Evolutionary conservation across 164 flowering plant species (phyloP), one percentile per base, ranked within the genome.

Genomic region (Liquidambar formosana): DNA sequence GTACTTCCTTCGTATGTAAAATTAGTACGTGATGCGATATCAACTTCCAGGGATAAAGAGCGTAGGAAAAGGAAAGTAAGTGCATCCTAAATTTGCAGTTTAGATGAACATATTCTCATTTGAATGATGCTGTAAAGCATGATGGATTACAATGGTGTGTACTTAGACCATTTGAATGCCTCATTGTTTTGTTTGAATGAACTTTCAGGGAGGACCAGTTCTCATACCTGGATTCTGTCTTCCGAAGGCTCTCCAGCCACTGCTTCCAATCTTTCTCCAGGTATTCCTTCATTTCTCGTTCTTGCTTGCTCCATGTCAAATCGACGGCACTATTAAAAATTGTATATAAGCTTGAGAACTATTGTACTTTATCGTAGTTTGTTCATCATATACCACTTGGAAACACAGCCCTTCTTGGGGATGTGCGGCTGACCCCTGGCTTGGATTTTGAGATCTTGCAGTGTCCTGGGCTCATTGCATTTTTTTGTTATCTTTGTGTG

Each of bases 201-300:
- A 45, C 19, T 71, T 79, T 68, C 88, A 93, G 98, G 98, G 98
- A 44, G 99, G 96, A 57, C 88, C 91, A 8, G 85, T 96, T 79
- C 75, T 96, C 46, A 81, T 96, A 72, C 90, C 99, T 74, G 99
- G 99, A 27, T 85, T 96, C 48, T 91, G 97, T 77, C 93, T 96
- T 48, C 95, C 91, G 1, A 96, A 92, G 84, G 93, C 98, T 67
- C 97, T 96, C 75, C 95, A 90, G 75, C 98, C 99, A 47, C 71
- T 96, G 80, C 89, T 93, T 72, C 98, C 99, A 15, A 82, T 96
- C 44, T 96, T 91, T 85, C 97, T 93, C 18, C 99, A 93, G 89
- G 99, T 96, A 85, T 28, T 26, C 25, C 26, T 38, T 5, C 48
- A 11, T 25, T 12, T 25, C 18, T 21, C 48, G 21, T 10, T 10